Evolutionary conservation across 2,329 filamentous ascomycete species (phyloP).

Genomic region (Trichoderma atrobrunneum): DNA sequence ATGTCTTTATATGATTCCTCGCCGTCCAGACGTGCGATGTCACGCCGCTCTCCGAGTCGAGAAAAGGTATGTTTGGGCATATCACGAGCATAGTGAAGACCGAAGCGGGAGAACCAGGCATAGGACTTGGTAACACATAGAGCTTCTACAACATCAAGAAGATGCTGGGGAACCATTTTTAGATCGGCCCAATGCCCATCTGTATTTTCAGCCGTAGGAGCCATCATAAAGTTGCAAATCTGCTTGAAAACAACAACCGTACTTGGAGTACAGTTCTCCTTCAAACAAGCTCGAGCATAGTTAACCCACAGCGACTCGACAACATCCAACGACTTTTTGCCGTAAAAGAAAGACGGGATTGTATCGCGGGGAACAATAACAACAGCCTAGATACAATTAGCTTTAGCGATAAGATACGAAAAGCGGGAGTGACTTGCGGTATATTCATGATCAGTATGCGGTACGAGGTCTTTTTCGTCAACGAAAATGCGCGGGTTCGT

Average conservation of each 20-base stretch:
- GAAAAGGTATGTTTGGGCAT: background rate
- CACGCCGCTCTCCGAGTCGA: background rate
- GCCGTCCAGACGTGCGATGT: background rate
- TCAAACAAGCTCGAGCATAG: background rate
- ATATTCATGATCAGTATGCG: background rate
- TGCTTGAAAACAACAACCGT: background rate
- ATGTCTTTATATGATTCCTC: background rate
- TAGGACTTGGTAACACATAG: background rate
- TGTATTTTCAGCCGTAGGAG: background rate
- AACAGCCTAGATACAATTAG: background rate
- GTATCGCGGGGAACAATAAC: background rate
- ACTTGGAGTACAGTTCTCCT: background rate
- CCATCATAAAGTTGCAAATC: background rate
- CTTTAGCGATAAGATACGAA: background rate
- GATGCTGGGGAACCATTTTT: background rate
- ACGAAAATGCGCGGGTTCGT: background rate
- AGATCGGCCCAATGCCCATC: background rate
- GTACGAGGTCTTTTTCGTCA: background rate
- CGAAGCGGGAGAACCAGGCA: background rate
- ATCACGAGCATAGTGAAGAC: background rate
- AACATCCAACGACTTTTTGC: background rate
- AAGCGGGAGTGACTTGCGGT: background rate
- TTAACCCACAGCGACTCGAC: background rate
- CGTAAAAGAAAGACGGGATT: background rate
- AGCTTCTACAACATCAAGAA: background rate